Evolutionary conservation across 2,329 filamentous ascomycete genomes (phyloP).

Genomic region (Colletotrichum destructivum): DNA sequence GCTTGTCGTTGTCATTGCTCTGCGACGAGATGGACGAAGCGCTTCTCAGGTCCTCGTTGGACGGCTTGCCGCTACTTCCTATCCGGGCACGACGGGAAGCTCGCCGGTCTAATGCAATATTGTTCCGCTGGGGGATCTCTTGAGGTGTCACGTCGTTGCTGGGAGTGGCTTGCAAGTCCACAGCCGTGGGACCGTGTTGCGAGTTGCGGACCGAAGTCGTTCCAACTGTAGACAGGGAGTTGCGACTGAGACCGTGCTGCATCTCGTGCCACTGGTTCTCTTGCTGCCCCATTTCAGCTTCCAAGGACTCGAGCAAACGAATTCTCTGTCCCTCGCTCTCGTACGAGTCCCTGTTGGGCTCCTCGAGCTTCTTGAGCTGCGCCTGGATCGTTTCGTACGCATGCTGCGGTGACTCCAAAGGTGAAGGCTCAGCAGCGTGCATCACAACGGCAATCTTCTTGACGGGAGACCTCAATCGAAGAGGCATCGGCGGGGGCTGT

Average conservation of each 20-base stretch:
- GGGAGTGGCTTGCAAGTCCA: constrained; percentile 1
- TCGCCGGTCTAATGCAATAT: constrained; percentile 55
- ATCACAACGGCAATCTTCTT: constrained; percentile 61
- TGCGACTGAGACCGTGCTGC: constrained; percentile 65
- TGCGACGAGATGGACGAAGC: constrained; percentile 50
- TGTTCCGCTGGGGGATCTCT: constrained; percentile 42
- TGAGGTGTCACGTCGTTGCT: constrained; percentile 44
- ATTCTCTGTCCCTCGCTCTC: constrained; percentile 60
- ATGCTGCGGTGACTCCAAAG: constrained; percentile 66
- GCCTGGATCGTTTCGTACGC: constrained; percentile 66
- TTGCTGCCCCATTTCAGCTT: constrained; percentile 74
- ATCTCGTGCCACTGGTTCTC: constrained; percentile 73
- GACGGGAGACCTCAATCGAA: constrained; percentile 62
- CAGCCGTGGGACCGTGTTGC: constrained; percentile 40
- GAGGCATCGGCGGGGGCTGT: constrained; percentile 70
- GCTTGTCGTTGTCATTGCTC: constrained; percentile 47
- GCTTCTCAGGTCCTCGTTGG: constrained; percentile 48
- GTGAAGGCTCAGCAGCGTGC: constrained; percentile 65
- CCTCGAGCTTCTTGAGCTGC: constrained; percentile 66
- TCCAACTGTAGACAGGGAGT: constrained; percentile 65
- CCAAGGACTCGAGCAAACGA: constrained; percentile 70
- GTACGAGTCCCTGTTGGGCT: constrained; percentile 53
- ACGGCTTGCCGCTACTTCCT: constrained; percentile 48
- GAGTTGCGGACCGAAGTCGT: constrained; percentile 54
- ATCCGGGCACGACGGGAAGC: constrained; percentile 56